Conservation (phyloP, 345 rosid genomes). For the Citrus sinensis region DVS_A1.0 CM039168.1:29164001-29164500, state of each 20-base stretch:
- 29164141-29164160: constrained; percentile 20
- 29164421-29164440: not conserved
- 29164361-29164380: not conserved
- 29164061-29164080: no score
- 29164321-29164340: constrained; percentile 5
- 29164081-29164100: not conserved
- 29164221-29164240: not conserved
- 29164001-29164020: no score
- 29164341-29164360: not conserved
- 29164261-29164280: not conserved
- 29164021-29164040: no score
- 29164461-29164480: constrained; percentile 5
- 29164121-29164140: not conserved
- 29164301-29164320: not conserved
- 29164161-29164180: constrained; percentile 20
- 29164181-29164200: constrained; percentile 1
- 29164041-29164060: no score
- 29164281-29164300: not conserved
- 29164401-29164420: not conserved
- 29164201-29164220: constrained; percentile 5
- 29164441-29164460: not conserved
- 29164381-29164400: not conserved
- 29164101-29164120: not conserved
- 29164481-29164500: constrained; percentile 13
- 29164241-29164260: not conserved